Evolutionary conservation across 2,329 filamentous ascomycete genomes (phyloP).

Genomic region (Aspergillus candidus): DNA sequence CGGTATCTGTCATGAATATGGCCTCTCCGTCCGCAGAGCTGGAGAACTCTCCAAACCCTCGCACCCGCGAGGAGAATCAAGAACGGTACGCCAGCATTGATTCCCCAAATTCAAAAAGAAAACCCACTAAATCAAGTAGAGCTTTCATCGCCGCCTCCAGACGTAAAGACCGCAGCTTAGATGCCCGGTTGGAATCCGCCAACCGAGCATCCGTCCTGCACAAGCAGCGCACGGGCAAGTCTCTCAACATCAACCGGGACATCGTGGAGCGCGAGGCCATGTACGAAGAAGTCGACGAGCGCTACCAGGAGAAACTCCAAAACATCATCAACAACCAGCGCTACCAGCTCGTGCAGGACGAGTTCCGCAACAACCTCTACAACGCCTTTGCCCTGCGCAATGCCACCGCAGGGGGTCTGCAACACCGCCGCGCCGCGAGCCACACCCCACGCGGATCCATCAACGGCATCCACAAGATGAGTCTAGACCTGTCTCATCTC

Average conservation of each 20-base stretch:
- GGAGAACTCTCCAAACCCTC: slow-evolving; percentile 28
- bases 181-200: slow-evolving; percentile 83
- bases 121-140: slow-evolving; percentile 38
- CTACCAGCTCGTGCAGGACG: slow-evolving; percentile 29
- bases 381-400: slow-evolving; percentile 25
- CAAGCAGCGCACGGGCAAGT: slow-evolving; percentile 77
- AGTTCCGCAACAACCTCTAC: slow-evolving; percentile 33
- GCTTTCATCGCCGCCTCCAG: slow-evolving; percentile 90
- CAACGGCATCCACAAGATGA: slow-evolving; percentile 30
- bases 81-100: slow-evolving; percentile 31
- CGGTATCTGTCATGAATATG: slow-evolving; percentile 10
- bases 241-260: slow-evolving; percentile 73
- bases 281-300: slow-evolving; percentile 93
- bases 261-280: slow-evolving; percentile 89
- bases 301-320: slow-evolving; percentile 42
- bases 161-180: slow-evolving; percentile 76
- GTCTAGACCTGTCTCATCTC: slow-evolving; percentile 28
- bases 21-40: slow-evolving; percentile 24
- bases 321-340: slow-evolving; percentile 36
- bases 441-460: slow-evolving; percentile 22
- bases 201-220: slow-evolving; percentile 85
- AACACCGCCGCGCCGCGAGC: slow-evolving; percentile 25
- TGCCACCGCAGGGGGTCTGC: slow-evolving; percentile 12
- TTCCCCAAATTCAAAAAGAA: not conserved
- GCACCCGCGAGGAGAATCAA: slow-evolving; percentile 41